phyloP scores from a whole-genome alignment of 345 rosid species.

The Eucalyptus guilfoylei region DNA sequence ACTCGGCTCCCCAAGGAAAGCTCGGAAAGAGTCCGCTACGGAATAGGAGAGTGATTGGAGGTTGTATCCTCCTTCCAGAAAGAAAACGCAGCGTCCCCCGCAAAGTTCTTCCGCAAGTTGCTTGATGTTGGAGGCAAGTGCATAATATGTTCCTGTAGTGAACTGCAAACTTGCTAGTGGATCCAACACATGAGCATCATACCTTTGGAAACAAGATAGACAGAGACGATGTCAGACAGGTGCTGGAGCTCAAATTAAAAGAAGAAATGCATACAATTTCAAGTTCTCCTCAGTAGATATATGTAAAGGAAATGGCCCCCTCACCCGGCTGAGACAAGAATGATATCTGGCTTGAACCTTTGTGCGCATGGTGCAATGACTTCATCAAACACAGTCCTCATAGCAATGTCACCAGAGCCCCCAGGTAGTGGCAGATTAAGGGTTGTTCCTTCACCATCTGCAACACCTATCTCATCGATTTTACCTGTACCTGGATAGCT shows the following conservation, averaged over 20 bases:
- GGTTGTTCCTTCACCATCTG: constrained; percentile 84
- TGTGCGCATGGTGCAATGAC: constrained; percentile 83
- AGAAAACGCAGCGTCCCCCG: constrained; percentile 78
- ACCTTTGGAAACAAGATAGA: constrained; percentile 17
- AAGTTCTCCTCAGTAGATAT: not conserved
- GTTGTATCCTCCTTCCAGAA: constrained; percentile 95
- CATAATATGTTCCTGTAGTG: constrained; percentile 80
- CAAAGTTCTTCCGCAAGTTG: constrained; percentile 78
- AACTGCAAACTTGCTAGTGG: constrained; percentile 77
- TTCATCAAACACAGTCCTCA: constrained; percentile 76
- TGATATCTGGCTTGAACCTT: constrained; percentile 84
- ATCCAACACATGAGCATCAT: constrained; percentile 86
- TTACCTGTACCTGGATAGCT: constrained; percentile 95
- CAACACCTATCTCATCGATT: constrained; percentile 59
- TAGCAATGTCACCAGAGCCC: constrained; percentile 86
- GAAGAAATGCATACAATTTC: not conserved
- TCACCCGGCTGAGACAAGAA: constrained; percentile 98
- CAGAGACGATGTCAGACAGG: not conserved
- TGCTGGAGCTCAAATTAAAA: not conserved
- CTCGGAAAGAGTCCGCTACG: constrained; percentile 75
- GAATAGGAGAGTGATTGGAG: constrained; percentile 79
- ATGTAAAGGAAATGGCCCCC: constrained; percentile 1
- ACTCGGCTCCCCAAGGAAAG: constrained; percentile 74
- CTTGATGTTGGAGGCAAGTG: constrained; percentile 59
- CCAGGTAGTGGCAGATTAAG: constrained; percentile 88